Base-by-base conservation (phyloP, 257 asterid genomes). In the Lavandula angustifolia region DNA sequence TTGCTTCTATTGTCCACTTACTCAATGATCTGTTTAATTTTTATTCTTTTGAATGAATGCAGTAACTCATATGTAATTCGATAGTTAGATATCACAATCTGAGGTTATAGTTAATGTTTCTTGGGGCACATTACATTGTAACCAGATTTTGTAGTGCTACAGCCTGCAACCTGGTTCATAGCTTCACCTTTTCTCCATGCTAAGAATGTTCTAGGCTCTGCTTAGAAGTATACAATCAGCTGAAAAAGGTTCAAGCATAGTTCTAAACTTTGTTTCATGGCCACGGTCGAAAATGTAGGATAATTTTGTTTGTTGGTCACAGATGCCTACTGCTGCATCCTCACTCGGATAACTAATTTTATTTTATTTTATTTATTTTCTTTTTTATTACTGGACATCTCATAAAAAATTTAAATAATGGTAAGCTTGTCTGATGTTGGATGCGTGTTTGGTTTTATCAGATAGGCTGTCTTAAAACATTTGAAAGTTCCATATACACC, bases 91-190 rank as follows among this genome's bases (percentile, higher is more conserved):
- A 38, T 43, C 50, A 59, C 38, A 14, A 50, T 65, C 35, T 43
- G 62, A 44, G 63, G 66, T 72, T 62, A 50, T 41, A 18, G 42
- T 63, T 60, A 13, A 5, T 31, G 7, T 71, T 44, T 44, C 9
- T 22, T 0, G 27, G 29, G 17, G 65, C 60, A 68, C 32, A 29
- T 70, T 29, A 48, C n/a, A n/a, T 6, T 56, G 64, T 34, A 53
- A 62, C 66, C 5, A 41, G 62, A 72, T 63, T n/a, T 59, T n/a
- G 34, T 31, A 10, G 44, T 44, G 27, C 14, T 33, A 35, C 42
- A 58, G 6, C 63, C n/a, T 75, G 62, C 43, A 33, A 54, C 29
- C 31, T 40, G 38, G 74, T 53, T 5, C 54, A 42, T 8, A 64
- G 31, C 57, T 34, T 40, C 18, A 12, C 51, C 10, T 16, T 59